Percentiles rank a stretch among this genome's conserved stretches.
Evolutionary conservation across 768 basidiomycete genomes (phyloP).

Genomic region (Auriscalpium microsporum): DNA sequence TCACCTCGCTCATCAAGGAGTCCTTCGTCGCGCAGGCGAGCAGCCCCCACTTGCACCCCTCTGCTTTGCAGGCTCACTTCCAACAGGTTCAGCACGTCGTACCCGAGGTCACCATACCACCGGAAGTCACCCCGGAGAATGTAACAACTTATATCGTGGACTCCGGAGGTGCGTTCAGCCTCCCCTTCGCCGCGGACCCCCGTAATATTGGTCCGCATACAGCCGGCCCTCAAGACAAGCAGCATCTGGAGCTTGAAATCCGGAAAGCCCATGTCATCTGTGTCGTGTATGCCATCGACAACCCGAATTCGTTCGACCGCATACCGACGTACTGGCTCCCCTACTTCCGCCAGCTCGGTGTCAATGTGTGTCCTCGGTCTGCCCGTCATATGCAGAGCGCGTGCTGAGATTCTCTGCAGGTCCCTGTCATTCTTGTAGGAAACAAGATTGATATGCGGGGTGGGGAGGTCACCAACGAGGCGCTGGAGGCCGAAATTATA

Average conservation of each 20-base stretch:
- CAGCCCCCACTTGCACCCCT: constrained; percentile 2
- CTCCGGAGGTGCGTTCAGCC: constrained; percentile 67
- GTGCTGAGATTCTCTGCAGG: constrained; percentile 33
- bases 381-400: neutral
- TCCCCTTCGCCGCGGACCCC: neutral
- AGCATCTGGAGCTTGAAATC: constrained; percentile 89
- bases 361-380: constrained; percentile 58
- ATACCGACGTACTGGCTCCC: constrained; percentile 99
- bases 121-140: constrained; percentile 94
- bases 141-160: constrained; percentile 98
- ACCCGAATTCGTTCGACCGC: constrained; percentile 92
- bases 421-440: constrained; percentile 93
- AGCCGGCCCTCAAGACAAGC: constrained; percentile 83
- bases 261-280: constrained; percentile 97
- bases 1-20: constrained; percentile 95
- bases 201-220: constrained; percentile 6
- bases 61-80: constrained; percentile 2
- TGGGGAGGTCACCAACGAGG: constrained; percentile 89
- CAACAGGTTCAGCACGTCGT: constrained; percentile 86
- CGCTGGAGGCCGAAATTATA: constrained; percentile 86
- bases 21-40: constrained; percentile 83
- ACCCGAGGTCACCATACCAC: constrained; percentile 96
- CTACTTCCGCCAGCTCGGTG: constrained; percentile 87
- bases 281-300: constrained; percentile 95
- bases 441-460: constrained; percentile 97